Evolutionary conservation across 225 moss, liverwort and hornwort species (phyloP).

Genomic region (Climacium dendroides): DNA sequence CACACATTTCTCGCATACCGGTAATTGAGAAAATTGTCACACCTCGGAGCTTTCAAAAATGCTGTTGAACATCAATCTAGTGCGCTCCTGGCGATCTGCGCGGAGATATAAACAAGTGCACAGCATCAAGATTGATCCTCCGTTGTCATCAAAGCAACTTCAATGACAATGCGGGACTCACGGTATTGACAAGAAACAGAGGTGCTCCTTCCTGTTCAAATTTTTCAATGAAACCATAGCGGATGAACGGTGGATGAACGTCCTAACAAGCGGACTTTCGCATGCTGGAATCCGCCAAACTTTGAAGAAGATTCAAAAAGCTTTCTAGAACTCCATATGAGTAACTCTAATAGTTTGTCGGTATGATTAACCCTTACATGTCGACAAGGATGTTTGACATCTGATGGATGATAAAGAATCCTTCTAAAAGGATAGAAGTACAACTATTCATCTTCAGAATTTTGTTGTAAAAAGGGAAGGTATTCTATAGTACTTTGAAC

Average conservation of each 20-base stretch:
- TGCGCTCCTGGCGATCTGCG: not conserved
- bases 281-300: not conserved
- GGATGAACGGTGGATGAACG: not conserved
- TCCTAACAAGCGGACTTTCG: too few species aligned
- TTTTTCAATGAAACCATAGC: not conserved
- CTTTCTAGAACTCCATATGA: not conserved
- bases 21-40: not conserved
- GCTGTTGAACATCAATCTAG: not conserved
- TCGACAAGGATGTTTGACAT: too few species aligned
- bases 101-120: not conserved
- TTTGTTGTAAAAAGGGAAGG: too few species aligned
- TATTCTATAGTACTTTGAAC: too few species aligned
- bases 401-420: too few species aligned
- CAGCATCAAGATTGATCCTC: not conserved
- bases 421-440: too few species aligned
- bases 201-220: not conserved
- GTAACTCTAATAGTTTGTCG: too few species aligned
- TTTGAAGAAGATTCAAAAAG: not conserved
- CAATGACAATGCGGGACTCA: not conserved
- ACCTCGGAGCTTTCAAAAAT: not conserved
- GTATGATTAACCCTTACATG: too few species aligned
- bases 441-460: too few species aligned
- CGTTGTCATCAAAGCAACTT: too few species aligned
- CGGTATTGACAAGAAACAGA: not conserved
- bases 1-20: not conserved